phyloP scores from a whole-genome alignment of 2,329 filamentous ascomycete species.

The Ophiostoma angusticollis region DNA sequence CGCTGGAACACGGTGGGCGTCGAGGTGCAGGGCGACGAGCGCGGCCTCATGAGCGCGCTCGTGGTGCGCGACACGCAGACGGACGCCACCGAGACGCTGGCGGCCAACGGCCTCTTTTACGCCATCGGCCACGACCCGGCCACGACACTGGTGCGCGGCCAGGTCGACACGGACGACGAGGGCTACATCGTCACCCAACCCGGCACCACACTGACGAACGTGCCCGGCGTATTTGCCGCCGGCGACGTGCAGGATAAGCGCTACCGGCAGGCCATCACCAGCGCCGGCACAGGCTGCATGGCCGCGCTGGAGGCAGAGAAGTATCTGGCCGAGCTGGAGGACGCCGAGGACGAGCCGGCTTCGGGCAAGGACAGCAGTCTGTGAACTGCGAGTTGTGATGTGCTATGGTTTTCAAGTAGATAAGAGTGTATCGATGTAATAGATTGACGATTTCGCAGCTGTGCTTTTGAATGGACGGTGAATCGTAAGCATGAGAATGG shows the following conservation, averaged over 20 bases:
- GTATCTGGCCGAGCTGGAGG: slow-evolving; percentile 67
- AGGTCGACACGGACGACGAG: slow-evolving; percentile 77
- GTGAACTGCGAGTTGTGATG: too few species aligned
- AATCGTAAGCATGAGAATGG: background rate
- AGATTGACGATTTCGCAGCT: too few species aligned
- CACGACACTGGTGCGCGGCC: slow-evolving; percentile 72
- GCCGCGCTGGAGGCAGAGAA: slow-evolving; percentile 94
- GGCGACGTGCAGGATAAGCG: slow-evolving; percentile 98
- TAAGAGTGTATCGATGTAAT: background rate
- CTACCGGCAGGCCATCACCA: slow-evolving; percentile 95
- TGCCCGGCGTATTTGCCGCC: slow-evolving; percentile 88
- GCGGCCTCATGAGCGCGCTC: slow-evolving; percentile 79
- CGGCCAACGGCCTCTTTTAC: slow-evolving; percentile 91
- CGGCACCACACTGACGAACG: slow-evolving; percentile 74
- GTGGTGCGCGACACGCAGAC: slow-evolving; percentile 67
- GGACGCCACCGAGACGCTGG: slow-evolving; percentile 67
- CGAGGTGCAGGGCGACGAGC: slow-evolving; percentile 74
- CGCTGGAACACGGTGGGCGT: slow-evolving; percentile 70
- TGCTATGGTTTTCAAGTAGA: too few species aligned
- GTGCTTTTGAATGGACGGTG: too few species aligned
- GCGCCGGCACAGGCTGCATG: slow-evolving; percentile 89
- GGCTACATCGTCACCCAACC: slow-evolving; percentile 84
- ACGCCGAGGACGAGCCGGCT: slow-evolving; percentile 40
- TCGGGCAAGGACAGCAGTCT: slow-evolving; percentile 18
- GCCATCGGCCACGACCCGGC: slow-evolving; percentile 95